A percentile compares a stretch with the other conserved stretches of the same genome.
phyloP scores from a whole-genome alignment of 805 yeast species.

The Candida multigemmis region DNA sequence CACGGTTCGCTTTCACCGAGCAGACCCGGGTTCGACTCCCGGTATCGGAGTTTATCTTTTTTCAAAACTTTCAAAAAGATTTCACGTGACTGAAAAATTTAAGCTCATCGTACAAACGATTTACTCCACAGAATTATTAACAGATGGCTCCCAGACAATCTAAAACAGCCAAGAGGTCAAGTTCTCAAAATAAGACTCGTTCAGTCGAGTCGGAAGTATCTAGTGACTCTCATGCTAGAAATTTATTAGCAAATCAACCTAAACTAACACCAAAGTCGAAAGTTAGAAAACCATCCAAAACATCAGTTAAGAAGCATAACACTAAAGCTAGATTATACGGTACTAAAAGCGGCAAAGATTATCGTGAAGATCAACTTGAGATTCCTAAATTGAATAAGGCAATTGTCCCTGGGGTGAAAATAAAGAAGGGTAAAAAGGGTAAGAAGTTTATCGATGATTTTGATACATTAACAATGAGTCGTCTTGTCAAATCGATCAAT shows the following conservation, averaged over 20 bases:
- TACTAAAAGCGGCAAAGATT: constrained; percentile 44
- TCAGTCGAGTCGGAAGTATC: constrained; percentile 58
- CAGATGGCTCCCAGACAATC: constrained; percentile 53
- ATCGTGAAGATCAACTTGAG: constrained; percentile 70
- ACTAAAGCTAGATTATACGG: constrained; percentile 62
- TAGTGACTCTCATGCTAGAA: constrained; percentile 60
- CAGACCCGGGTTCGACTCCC: constrained; percentile 79
- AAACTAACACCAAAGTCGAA: constrained; percentile 52
- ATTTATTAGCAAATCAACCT: constrained; percentile 50
- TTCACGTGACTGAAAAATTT: no score
- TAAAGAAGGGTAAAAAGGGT: constrained; percentile 79
- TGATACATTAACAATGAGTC: constrained; percentile 50
- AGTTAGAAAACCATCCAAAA: constrained; percentile 39
- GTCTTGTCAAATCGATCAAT: constrained; percentile 73
- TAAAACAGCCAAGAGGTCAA: constrained; percentile 48
- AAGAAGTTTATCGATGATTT: constrained; percentile 69
- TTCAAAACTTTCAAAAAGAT: no score
- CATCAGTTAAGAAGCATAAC: constrained; percentile 56
- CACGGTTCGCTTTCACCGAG: constrained; percentile 48
- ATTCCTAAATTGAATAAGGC: constrained; percentile 78
- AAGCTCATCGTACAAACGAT: neutral
- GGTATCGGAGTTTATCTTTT: constrained; percentile 68
- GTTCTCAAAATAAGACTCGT: constrained; percentile 43
- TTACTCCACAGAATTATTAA: neutral
- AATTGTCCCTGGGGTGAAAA: constrained; percentile 72